These are phyloP conservation scores for Brettanomyces anomalus DNA, from an alignment of 805 yeast species.

Conservation along the genomic window DNA sequence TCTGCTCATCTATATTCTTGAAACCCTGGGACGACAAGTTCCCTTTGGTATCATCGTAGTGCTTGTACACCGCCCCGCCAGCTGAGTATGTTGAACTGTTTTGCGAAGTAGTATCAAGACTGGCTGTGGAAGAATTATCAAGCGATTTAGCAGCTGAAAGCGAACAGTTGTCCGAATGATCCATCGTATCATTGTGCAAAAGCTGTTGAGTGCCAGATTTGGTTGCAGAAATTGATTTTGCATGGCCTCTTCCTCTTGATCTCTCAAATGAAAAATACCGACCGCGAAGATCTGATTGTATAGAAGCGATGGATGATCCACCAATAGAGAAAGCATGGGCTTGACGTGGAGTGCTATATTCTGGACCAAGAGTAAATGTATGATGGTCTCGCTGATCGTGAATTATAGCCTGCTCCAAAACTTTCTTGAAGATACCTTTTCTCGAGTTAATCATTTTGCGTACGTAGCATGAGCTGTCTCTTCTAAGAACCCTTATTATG, in stretches of 20 bases:
- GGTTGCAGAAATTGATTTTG: background rate
- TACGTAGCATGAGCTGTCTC: slow-evolving; percentile 55
- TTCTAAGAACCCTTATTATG: slow-evolving; percentile 64
- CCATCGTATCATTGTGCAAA: too few species aligned
- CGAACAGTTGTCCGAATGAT: too few species aligned
- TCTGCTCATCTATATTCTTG: slow-evolving; percentile 2
- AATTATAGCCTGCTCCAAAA: background rate
- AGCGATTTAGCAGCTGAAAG: too few species aligned
- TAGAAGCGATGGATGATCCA: background rate
- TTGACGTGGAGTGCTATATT: background rate
- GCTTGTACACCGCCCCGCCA: background rate
- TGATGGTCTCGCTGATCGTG: background rate
- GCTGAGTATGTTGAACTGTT: background rate
- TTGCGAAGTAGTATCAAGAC: background rate
- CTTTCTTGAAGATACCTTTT: slow-evolving; percentile 5
- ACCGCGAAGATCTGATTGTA: background rate
- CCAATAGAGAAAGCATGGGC: background rate
- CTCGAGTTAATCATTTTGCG: slow-evolving; percentile 23
- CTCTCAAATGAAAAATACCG: background rate
- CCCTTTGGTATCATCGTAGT: background rate
- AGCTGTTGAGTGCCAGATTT: background rate
- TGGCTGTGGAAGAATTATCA: background rate
- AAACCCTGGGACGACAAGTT: background rate
- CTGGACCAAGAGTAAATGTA: background rate
- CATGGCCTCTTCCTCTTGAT: background rate